Conservation (phyloP, 345 rosid species). For the Syzygium oleosum region DNA sequence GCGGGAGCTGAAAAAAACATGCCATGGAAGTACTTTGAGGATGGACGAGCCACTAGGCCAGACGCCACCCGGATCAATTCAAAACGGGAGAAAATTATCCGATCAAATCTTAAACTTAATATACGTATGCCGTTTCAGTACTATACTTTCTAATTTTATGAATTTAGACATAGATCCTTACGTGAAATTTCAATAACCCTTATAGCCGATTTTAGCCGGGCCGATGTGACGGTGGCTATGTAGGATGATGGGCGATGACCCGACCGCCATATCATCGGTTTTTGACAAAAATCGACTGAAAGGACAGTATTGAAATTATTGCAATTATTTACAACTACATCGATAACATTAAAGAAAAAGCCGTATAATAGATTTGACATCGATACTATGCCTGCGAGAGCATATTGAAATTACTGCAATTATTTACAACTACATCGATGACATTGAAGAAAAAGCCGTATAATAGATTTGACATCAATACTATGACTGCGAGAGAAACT, state of each 20-base stretch:
- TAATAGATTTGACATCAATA: not conserved
- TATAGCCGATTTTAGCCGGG: not conserved
- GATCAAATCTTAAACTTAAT: not conserved
- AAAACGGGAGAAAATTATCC: no score
- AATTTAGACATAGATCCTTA: not conserved
- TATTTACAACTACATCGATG: not conserved
- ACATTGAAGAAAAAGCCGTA: rapidly evolving
- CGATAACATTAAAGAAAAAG: rapidly evolving
- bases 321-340: not conserved
- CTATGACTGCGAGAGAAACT: not conserved
- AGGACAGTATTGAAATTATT: rapidly evolving
- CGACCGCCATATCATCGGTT: not conserved
- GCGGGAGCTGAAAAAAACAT: not conserved
- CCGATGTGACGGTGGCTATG: rapidly evolving
- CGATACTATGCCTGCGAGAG: no score
- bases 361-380: not conserved
- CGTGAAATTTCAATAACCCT: not conserved
- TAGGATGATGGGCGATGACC: not conserved
- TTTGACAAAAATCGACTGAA: rapidly evolving
- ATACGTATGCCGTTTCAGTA: no score
- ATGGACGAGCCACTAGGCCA: not conserved
- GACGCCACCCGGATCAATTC: not conserved
- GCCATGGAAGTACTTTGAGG: not conserved
- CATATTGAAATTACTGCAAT: not conserved
- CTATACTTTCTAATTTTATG: rapidly evolving